Evolutionary conservation across 225 moss, liverwort and hornwort species (phyloP).

Genomic region (Straminergon stramineum): DNA sequence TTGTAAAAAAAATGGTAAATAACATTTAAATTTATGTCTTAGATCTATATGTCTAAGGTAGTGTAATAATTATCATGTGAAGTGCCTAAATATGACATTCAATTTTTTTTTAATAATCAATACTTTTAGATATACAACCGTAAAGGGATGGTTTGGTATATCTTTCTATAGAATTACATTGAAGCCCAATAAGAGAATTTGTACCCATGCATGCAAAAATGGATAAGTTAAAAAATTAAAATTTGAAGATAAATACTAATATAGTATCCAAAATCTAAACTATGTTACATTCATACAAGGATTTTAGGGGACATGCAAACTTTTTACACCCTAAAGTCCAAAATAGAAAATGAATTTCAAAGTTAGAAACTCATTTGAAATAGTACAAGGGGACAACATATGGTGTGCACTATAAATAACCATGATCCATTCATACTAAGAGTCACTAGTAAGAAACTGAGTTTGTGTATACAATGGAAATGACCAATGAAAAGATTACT

Average conservation of each 20-base stretch:
- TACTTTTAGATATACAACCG: background rate
- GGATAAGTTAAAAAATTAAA: no score
- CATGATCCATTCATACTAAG: background rate
- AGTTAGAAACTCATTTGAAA: background rate
- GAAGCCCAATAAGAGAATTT: background rate
- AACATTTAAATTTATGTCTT: background rate
- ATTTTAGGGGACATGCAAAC: background rate
- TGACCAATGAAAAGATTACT: accelerated
- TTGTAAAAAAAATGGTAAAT: background rate
- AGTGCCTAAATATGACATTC: no score
- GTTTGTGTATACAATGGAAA: background rate
- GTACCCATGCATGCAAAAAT: no score
- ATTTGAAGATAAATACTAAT: no score
- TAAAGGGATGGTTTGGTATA: background rate
- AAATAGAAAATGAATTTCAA: background rate
- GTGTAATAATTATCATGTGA: no score
- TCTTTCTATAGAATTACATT: background rate
- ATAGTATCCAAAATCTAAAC: no score
- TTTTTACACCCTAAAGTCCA: background rate
- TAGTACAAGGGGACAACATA: background rate
- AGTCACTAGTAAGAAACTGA: no score
- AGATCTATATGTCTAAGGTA: background rate
- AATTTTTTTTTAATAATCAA: no score
- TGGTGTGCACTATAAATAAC: background rate
- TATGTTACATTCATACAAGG: background rate